These are phyloP conservation scores for Acidiella bohemica DNA, from an alignment of 495 filamentous ascomycete species.

Conservation along the genomic window DNA sequence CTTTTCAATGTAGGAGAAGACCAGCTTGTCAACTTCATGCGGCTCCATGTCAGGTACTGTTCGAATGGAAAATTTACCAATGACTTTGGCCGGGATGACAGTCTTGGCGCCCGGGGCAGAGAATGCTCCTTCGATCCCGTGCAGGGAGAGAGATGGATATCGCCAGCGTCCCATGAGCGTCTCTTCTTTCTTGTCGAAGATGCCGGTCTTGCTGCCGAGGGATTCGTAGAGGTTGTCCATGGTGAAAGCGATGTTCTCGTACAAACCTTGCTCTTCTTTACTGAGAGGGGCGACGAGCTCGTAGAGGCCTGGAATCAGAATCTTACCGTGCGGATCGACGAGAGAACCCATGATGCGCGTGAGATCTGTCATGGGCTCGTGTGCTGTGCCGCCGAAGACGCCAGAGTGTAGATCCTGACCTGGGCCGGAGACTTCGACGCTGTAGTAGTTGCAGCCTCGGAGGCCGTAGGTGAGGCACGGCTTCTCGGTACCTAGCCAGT, in stretches of 20 bases:
- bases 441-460: conserved; percentile 96
- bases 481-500: conserved; percentile 98
- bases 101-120: conserved; percentile 91
- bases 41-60: conserved; percentile 97
- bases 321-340: conserved; percentile 80
- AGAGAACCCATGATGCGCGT: conserved; percentile 65
- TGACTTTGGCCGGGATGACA: conserved; percentile 94
- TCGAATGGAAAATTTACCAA: conserved; percentile 94
- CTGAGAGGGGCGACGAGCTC: conserved; percentile 83
- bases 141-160: conserved; percentile 84
- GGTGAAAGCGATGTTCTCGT: conserved; percentile 74
- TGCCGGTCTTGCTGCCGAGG: conserved; percentile 71
- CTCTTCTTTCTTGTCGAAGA: conserved; percentile 69
- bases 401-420: conserved; percentile 90
- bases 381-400: conserved; percentile 87
- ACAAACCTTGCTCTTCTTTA: conserved; percentile 72
- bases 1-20: conserved; percentile 63
- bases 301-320: conserved; percentile 73
- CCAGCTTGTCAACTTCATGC: conserved; percentile 67
- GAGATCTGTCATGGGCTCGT: conserved; percentile 97
- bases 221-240: conserved; percentile 92
- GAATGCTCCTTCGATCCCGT: conserved; percentile 93
- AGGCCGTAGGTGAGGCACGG: conserved; percentile 96
- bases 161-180: conserved; percentile 92
- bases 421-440: conserved; percentile 71